Conservation (phyloP, 2,329 filamentous ascomycete genomes). For the Fusarium metavorans region DNA sequence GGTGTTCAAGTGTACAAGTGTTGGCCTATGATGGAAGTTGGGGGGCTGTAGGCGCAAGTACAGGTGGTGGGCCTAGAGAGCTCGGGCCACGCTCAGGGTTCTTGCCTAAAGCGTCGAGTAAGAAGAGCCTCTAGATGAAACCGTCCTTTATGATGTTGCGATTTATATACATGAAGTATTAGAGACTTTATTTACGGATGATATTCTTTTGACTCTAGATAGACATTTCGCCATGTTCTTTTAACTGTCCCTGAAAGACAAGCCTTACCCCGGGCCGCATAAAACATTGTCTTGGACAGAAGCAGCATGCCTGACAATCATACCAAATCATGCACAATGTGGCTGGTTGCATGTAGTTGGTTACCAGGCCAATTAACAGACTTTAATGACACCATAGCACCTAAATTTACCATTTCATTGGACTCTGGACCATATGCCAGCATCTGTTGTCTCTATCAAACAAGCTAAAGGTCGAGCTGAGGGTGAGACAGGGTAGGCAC, state of each 20-base stretch:
- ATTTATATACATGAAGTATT: background rate
- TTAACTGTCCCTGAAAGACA: background rate
- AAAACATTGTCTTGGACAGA: slow-evolving; percentile 17
- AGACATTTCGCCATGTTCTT: background rate
- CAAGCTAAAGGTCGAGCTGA: background rate
- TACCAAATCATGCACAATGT: background rate
- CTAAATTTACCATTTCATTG: background rate
- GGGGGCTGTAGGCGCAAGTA: background rate
- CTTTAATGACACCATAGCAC: background rate
- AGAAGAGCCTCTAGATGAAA: background rate
- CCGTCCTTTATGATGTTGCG: background rate
- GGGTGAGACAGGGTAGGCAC: background rate
- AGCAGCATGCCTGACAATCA: background rate
- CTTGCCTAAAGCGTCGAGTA: slow-evolving; percentile 30
- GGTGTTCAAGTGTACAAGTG: background rate
- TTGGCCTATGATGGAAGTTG: background rate
- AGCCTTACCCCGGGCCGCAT: background rate
- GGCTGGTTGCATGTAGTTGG: background rate
- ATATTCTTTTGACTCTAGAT: background rate
- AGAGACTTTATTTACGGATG: background rate
- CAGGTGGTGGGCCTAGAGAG: background rate
- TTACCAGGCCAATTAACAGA: background rate
- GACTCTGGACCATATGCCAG: background rate
- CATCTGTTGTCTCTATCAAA: background rate
- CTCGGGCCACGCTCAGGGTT: background rate